phyloP scores from a whole-genome alignment of 2,329 filamentous ascomycete species.

The Cercospora sp. region DNA sequence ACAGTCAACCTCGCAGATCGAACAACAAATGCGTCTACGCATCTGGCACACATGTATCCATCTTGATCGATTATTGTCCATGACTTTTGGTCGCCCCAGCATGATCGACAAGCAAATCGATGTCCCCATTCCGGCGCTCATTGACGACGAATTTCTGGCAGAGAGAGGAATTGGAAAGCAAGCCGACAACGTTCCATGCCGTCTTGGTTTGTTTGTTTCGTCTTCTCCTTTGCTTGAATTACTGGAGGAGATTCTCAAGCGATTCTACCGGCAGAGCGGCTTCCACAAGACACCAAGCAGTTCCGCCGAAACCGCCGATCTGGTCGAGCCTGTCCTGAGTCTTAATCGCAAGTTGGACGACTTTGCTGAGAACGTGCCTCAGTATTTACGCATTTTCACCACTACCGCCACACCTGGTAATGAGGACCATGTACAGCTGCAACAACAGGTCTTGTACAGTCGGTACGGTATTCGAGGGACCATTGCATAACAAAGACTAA shows the following conservation, averaged over 20 bases:
- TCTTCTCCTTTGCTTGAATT: conserved; percentile 31
- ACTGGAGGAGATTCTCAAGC: conserved; percentile 31
- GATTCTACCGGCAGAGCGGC: conserved; percentile 29
- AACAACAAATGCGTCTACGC: conserved; percentile 67
- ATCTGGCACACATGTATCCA: conserved; percentile 53
- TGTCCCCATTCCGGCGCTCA: conserved; percentile 36
- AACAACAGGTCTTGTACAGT: conserved; percentile 28
- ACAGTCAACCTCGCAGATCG: conserved; percentile 57
- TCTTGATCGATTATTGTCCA: conserved; percentile 53
- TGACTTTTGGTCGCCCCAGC: conserved; percentile 36
- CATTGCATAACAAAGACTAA: neutral
- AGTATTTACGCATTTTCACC: conserved; percentile 24
- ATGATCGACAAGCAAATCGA: conserved; percentile 33
- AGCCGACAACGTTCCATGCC: conserved; percentile 31
- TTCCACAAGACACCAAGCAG: conserved; percentile 17
- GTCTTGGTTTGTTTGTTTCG: conserved; percentile 36
- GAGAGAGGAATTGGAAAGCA: conserved; percentile 49
- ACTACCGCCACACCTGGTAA: neutral
- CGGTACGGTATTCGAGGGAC: neutral
- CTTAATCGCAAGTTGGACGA: conserved; percentile 30
- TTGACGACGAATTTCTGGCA: conserved; percentile 56
- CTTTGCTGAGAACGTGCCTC: conserved; percentile 28
- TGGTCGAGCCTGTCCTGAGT: conserved; percentile 28
- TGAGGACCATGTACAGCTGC: conserved; percentile 29
- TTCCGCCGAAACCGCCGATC: conserved; percentile 18